Evolutionary conservation across 139 green algal species (phyloP), one percentile per base, ranked within the genome.

Genomic region (Chara braunii): DNA sequence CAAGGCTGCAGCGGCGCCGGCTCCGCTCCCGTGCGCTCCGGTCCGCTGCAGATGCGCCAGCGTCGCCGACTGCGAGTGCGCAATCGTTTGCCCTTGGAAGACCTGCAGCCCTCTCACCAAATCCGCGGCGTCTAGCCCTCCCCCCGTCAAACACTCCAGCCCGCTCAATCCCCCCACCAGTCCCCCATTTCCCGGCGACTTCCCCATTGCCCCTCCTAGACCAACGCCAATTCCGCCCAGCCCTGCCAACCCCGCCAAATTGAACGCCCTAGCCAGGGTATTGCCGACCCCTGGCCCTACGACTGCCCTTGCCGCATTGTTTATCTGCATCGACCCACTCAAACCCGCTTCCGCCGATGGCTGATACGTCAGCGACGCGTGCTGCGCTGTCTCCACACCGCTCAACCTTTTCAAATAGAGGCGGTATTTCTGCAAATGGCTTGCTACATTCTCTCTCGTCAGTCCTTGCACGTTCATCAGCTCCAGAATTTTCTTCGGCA

Each of bases 401-500:
- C 61, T 74, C 28, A 95, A 78, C 14, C 85, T 64, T 70, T 94
- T 95, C 8, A 96, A 70, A 78, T 95, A 96, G 45, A 96, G 74
- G 6, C 89, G 81, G 78, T 96, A 96, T 75, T 95, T 96, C 72
- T 95, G 90, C 24, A 96, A 68, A 61, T 97, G 91, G 43, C 72
- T 88, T 31, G 91, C 91, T 22, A 97, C 91, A 69, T 97, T 97
- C 63, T 97, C 89, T 12, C 89, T 72, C 7, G 91, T 97, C 14
- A 97, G 72, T 1, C 91, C 89, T 5, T 88, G 80, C 42, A 95
- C 87, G 45, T 86, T 86, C 92, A 98, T 97, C 18, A 95, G 74
- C 59, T 97, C 90, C 53, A 98, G 68, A 32, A 98, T 97, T n/a
- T 88, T 83, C 81, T 97, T 97, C 3, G 92, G 92, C 26, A 97